Conservation (phyloP, 2,329 filamentous ascomycete genomes). For the Hypoxylon sp. region DNA sequence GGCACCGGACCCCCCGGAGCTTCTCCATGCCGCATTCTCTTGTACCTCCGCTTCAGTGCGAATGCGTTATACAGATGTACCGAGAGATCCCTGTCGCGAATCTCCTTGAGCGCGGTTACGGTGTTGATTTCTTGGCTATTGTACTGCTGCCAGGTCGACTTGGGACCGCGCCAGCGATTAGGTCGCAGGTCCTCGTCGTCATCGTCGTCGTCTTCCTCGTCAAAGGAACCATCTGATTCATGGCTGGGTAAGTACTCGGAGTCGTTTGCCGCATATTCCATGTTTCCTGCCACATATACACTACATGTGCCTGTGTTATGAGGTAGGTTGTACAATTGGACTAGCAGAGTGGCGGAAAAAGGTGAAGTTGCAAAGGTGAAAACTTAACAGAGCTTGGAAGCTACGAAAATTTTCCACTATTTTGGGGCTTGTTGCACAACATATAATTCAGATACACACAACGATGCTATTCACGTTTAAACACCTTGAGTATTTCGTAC, state of each 20-base stretch:
- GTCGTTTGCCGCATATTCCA: conserved; percentile 33
- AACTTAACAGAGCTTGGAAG: background rate
- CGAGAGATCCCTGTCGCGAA: conserved; percentile 71
- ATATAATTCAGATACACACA: background rate
- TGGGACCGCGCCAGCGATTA: conserved; percentile 75
- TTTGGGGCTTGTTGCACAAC: conserved; percentile 3
- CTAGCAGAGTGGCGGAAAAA: background rate
- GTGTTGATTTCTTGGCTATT: conserved; percentile 70
- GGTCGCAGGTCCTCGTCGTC: conserved; percentile 56
- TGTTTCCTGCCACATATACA: no score
- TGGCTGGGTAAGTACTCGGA: conserved; percentile 45
- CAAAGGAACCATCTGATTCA: conserved; percentile 50
- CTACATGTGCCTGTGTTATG: background rate
- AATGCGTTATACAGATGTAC: conserved; percentile 83
- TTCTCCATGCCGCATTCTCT: conserved; percentile 2
- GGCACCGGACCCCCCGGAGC: conserved; percentile 28
- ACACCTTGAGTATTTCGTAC: background rate
- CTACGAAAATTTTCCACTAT: conserved; percentile 1
- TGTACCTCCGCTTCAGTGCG: conserved; percentile 64
- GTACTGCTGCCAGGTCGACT: conserved; percentile 70
- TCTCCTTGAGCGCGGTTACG: conserved; percentile 67
- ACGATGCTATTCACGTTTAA: conserved; percentile 15
- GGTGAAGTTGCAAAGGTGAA: conserved; percentile 8
- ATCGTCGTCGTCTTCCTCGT: background rate
- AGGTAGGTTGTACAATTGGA: background rate